Percentiles rank a stretch among this genome's conserved stretches.
phyloP scores from a whole-genome alignment of 768 basidiomycete species.

The Serpula lacrymans region DNA sequence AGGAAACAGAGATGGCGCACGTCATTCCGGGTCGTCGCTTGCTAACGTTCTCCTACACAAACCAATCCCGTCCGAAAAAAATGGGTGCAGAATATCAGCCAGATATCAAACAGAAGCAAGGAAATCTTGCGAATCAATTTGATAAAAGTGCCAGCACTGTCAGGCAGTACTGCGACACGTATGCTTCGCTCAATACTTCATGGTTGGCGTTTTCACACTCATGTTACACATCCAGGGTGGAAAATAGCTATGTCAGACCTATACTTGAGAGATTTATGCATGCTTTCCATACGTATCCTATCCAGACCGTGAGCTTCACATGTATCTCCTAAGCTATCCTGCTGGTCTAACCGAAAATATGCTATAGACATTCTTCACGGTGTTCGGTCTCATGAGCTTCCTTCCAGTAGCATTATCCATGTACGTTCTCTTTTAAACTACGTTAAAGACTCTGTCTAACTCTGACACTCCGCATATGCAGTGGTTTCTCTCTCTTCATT shows the following conservation, averaged over 20 bases:
- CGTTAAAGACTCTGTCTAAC: neutral
- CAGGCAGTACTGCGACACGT: constrained; percentile 27
- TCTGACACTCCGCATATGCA: constrained; percentile 3
- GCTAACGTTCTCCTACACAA: too few relatives aligned
- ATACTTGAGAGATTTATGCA: constrained; percentile 26
- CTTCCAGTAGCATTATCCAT: constrained; percentile 34
- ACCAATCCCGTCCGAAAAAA: too few relatives aligned
- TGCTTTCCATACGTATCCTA: constrained; percentile 33
- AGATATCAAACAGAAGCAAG: too few relatives aligned
- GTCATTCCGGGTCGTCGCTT: too few relatives aligned
- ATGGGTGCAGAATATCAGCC: too few relatives aligned
- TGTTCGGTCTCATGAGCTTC: constrained; percentile 35
- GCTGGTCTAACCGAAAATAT: too few relatives aligned
- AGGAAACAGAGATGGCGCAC: too few relatives aligned
- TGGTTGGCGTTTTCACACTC: neutral
- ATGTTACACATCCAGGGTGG: constrained; percentile 31
- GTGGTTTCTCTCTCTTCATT: constrained; percentile 33
- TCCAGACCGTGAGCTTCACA: too few relatives aligned
- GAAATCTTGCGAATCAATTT: constrained; percentile 23
- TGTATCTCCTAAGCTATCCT: too few relatives aligned
- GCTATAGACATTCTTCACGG: constrained; percentile 37
- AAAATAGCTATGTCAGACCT: constrained; percentile 42
- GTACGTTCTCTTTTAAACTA: constrained; percentile 25
- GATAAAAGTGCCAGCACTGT: constrained; percentile 22
- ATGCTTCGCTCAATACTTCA: constrained; percentile 6